phyloP scores from a whole-genome alignment of 306 rosid genomes.

The Hippophae tibetana region DNA sequence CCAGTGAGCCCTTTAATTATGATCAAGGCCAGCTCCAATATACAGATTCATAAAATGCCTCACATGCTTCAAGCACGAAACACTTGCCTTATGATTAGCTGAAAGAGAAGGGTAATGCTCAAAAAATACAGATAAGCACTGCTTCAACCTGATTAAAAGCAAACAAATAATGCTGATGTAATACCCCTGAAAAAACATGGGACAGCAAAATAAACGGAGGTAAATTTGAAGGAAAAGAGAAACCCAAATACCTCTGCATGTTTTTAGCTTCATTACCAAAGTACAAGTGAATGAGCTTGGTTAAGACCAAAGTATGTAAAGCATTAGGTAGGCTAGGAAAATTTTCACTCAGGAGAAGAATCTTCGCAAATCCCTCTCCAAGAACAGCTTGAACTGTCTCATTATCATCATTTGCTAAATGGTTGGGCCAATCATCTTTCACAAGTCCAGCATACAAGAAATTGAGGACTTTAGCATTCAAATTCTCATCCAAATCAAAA shows the following conservation, averaged over 20 bases:
- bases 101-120: constrained; percentile 87
- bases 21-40: not conserved
- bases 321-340: constrained; percentile 58
- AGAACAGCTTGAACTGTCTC: constrained; percentile 64
- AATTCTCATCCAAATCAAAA: constrained; percentile 43
- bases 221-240: constrained; percentile 1
- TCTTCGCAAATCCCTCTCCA: constrained; percentile 92
- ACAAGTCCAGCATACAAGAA: constrained; percentile 62
- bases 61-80: constrained; percentile 5
- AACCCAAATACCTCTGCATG: constrained; percentile 42
- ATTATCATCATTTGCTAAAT: constrained; percentile 46
- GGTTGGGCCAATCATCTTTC: constrained; percentile 42
- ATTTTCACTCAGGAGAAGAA: constrained; percentile 77
- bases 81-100: constrained; percentile 64
- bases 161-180: constrained; percentile 10
- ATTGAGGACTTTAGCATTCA: constrained; percentile 45
- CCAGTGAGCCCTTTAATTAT: not conserved
- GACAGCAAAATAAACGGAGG: not conserved
- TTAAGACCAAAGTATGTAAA: constrained; percentile 60
- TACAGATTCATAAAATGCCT: not conserved
- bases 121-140: constrained; percentile 83
- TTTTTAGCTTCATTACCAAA: constrained; percentile 50
- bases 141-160: constrained; percentile 58
- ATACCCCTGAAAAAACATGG: not conserved
- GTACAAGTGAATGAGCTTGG: constrained; percentile 61